These are phyloP conservation scores for Tinospora cordifolia DNA, from an alignment of 164 flowering plant genomes.

Conservation along the genomic window DNA sequence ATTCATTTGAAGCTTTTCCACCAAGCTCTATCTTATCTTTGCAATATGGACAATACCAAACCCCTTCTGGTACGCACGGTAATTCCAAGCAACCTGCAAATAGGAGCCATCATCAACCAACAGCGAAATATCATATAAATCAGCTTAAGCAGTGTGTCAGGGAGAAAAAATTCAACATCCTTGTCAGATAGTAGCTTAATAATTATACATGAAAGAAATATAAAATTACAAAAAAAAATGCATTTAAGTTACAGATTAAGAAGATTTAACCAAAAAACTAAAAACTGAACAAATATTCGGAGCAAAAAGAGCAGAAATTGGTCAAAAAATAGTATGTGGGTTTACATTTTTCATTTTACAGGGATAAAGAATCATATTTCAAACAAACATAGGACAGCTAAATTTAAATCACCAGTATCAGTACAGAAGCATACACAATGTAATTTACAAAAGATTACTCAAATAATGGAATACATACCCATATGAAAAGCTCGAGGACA, in stretches of 20 bases:
- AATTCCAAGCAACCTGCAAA: slow-evolving; percentile 69
- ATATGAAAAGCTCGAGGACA: slow-evolving; percentile 81
- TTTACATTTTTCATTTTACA: background rate
- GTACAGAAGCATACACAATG: background rate
- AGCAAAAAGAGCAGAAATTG: background rate
- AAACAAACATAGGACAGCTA: background rate
- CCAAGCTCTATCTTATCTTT: slow-evolving; percentile 33
- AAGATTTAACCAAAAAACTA: background rate
- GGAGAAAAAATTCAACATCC: background rate
- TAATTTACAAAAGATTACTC: background rate
- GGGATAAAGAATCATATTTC: background rate
- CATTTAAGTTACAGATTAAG: background rate
- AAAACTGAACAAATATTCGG: background rate
- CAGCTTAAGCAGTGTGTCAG: background rate
- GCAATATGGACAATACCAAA: slow-evolving; percentile 68
- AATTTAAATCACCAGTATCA: background rate
- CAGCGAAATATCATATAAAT: background rate
- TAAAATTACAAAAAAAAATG: background rate
- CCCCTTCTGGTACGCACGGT: slow-evolving; percentile 35
- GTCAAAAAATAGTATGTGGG: background rate
- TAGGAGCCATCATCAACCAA: background rate
- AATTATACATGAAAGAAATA: background rate
- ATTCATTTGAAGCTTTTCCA: slow-evolving; percentile 29
- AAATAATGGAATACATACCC: slow-evolving; percentile 27
- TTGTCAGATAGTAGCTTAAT: background rate